Conservation (phyloP, 352 stramenopile species). For the Pythium oligandrum region DNA sequence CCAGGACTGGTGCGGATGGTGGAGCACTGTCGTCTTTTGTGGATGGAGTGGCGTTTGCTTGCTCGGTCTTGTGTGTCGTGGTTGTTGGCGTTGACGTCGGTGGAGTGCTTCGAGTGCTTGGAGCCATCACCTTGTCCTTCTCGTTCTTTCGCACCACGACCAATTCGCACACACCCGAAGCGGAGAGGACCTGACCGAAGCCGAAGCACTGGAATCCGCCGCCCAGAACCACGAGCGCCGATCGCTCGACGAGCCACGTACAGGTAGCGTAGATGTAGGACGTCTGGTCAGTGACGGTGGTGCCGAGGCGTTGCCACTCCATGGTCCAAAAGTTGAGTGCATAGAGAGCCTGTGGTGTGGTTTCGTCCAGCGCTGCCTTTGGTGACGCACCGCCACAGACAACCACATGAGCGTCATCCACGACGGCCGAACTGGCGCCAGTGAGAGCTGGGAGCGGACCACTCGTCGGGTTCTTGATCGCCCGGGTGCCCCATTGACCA, state of each 20-base stretch:
- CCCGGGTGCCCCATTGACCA: slow-evolving; percentile 30
- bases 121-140: too few relatives aligned
- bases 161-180: slow-evolving; percentile 48
- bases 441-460: slow-evolving; percentile 39
- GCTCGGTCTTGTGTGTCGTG: background rate
- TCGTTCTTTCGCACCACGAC: slow-evolving; percentile 23
- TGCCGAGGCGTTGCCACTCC: slow-evolving; percentile 49
- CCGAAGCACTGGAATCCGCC: slow-evolving; percentile 84
- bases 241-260: slow-evolving; percentile 37
- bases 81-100: background rate
- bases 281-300: slow-evolving; percentile 15
- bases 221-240: slow-evolving; percentile 45
- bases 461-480: slow-evolving; percentile 28
- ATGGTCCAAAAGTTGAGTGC: slow-evolving; percentile 38
- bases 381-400: slow-evolving; percentile 49
- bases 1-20: background rate
- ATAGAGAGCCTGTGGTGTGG: slow-evolving; percentile 41
- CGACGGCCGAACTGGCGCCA: slow-evolving; percentile 32
- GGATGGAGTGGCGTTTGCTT: background rate
- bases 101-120: background rate
- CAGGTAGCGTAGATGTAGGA: slow-evolving; percentile 53
- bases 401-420: slow-evolving; percentile 54
- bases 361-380: slow-evolving; percentile 25
- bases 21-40: background rate
- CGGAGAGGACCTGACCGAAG: slow-evolving; percentile 79